Evolutionary conservation across 306 rosid species (phyloP), one percentile per base, ranked within the genome.

Genomic region (Sesbania bispinosa): DNA sequence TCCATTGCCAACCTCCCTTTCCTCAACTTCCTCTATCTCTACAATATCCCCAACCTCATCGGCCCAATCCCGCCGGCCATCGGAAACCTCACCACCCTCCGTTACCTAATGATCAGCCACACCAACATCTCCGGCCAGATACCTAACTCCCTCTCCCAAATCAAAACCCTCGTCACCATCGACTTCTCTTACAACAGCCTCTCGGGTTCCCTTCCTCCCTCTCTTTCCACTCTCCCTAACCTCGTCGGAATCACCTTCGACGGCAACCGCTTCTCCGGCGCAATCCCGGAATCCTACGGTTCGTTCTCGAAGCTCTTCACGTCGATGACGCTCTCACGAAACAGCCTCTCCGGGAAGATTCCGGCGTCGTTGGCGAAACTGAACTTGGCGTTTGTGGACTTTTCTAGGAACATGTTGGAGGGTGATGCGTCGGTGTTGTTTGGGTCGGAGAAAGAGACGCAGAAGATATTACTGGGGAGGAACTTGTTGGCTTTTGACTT

Each of bases 381-480:
- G 30, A 46, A 78, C 74, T 53, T 78, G 7, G 7, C 63, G 2
- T 54, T 64, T 21, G 63, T 71, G 1, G 63, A 78, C 69, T 21
- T 71, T 7, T 72, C 78, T 0, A 5, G 3, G 13, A 78, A 78
- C 78, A 2, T 3, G 7, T 50, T 78, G 29, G 78, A 54, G 55
- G 82, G 82, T 16, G 82, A 78, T 14, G 82, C 63, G 5, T 78
- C 78, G 3, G 41, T 78, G 74, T 15, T 78, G 21, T 78, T 78
- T 6, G 82, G 82, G 4, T 4, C 62, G 0, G 3, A 18, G 3
- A 78, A 78, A 10, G 27, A 38, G 0, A 71, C 78, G 1, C 57
- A 64, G 69, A 46, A 63, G 54, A 78, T 78, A 27, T 3, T 3
- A 5, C 18, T 78, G 6, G 62, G 21, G 1, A 35, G 18, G 45